Evolutionary conservation across 495 filamentous ascomycete species (phyloP).

Genomic region (Cryomyces minteri): DNA sequence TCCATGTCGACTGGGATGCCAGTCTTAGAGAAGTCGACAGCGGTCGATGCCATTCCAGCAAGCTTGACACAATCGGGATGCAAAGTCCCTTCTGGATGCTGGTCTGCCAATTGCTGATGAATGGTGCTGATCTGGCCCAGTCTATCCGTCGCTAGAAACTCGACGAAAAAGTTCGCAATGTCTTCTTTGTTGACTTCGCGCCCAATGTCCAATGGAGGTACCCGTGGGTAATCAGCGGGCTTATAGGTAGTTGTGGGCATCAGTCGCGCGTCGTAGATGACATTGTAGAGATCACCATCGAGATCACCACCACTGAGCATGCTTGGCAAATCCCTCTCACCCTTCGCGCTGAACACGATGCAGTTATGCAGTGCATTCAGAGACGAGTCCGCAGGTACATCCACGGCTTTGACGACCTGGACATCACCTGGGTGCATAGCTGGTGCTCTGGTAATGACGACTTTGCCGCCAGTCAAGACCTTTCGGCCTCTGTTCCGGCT

Average conservation of each 20-base stretch:
- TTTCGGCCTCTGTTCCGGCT: slow-evolving; percentile 6
- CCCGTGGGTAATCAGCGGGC: slow-evolving; percentile 50
- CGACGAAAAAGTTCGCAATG: slow-evolving; percentile 60
- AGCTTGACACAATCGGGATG: slow-evolving; percentile 39
- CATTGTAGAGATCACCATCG: slow-evolving; percentile 62
- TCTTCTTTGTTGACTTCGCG: slow-evolving; percentile 34
- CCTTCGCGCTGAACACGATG: slow-evolving; percentile 40
- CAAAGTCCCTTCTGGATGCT: slow-evolving; percentile 31
- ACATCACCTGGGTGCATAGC: slow-evolving; percentile 69
- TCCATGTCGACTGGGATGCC: slow-evolving; percentile 38
- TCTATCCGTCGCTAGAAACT: slow-evolving; percentile 62
- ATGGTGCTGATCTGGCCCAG: slow-evolving; percentile 48
- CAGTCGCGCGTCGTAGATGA: slow-evolving; percentile 45
- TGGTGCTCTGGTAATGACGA: slow-evolving; percentile 53
- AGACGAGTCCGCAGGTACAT: slow-evolving; percentile 38
- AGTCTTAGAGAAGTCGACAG: slow-evolving; percentile 72
- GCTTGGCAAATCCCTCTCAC: slow-evolving; percentile 54
- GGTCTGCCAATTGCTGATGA: slow-evolving; percentile 53
- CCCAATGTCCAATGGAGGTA: slow-evolving; percentile 33
- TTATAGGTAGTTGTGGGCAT: slow-evolving; percentile 20
- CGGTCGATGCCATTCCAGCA: slow-evolving; percentile 53
- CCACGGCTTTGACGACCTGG: slow-evolving; percentile 36
- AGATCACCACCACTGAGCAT: slow-evolving; percentile 65
- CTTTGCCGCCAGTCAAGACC: slow-evolving; percentile 11
- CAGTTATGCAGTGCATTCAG: slow-evolving; percentile 19